phyloP scores from a whole-genome alignment of 805 yeast species.

The Starmerella apis region DNA sequence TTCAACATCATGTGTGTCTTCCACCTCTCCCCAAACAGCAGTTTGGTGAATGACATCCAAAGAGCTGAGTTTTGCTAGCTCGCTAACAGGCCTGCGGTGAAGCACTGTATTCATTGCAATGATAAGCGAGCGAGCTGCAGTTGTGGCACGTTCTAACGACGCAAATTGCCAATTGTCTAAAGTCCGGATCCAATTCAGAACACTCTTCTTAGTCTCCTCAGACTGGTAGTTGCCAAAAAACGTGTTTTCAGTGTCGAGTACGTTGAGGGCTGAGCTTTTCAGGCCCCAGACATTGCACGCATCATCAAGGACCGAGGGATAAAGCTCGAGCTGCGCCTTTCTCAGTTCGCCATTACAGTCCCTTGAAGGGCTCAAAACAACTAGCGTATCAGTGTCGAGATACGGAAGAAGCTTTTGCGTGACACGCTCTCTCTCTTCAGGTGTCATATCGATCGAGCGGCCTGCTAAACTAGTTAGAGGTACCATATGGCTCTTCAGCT shows the following conservation, averaged over 20 bases:
- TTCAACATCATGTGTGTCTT: conserved; percentile 97
- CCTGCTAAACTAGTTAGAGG: conserved; percentile 84
- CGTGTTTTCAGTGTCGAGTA: conserved; percentile 73
- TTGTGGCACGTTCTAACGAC: conserved; percentile 81
- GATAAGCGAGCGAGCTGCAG: conserved; percentile 75
- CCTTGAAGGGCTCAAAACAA: conserved; percentile 66
- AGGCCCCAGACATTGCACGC: conserved; percentile 48
- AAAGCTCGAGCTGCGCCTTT: conserved; percentile 64
- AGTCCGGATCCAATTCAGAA: conserved; percentile 49
- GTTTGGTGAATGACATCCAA: conserved; percentile 80
- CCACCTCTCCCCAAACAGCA: conserved; percentile 94
- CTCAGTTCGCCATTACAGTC: conserved; percentile 82
- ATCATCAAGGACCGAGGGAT: conserved; percentile 60
- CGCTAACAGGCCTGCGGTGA: conserved; percentile 42
- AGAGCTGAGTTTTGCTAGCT: conserved; percentile 64
- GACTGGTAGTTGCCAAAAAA: conserved; percentile 71
- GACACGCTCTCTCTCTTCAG: conserved; percentile 48
- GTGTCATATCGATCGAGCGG: conserved; percentile 67
- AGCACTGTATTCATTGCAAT: conserved; percentile 61
- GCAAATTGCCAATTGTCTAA: conserved; percentile 70
- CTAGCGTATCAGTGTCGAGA: conserved; percentile 85
- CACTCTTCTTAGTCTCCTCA: conserved; percentile 49
- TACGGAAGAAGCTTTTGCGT: conserved; percentile 59
- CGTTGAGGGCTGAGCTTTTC: conserved; percentile 34
- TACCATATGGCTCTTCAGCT: conserved; percentile 63